Percentiles rank a stretch among this genome's conserved stretches.
These are phyloP conservation scores for Echinosophora koreensis DNA, from an alignment of 306 rosid species.

Conservation along the genomic window DNA sequence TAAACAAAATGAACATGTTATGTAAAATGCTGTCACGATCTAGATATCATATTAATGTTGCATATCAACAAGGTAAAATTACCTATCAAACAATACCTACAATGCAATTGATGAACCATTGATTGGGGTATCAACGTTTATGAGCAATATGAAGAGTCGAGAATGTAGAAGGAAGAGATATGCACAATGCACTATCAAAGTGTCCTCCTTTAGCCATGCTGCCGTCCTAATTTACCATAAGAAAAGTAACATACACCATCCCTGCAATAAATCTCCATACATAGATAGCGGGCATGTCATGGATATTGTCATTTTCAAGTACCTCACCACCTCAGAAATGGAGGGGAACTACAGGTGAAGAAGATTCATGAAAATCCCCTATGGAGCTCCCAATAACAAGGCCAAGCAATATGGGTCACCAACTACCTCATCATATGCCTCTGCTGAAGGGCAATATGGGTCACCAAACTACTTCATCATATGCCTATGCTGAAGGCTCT, in stretches of 20 bases:
- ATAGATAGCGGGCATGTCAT: neutral
- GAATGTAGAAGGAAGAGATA: neutral
- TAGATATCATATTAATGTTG: no score
- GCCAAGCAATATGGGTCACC: slow-evolving; percentile 15
- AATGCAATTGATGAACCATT: no score
- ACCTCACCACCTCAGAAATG: neutral
- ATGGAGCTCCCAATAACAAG: neutral
- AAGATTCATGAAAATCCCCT: neutral
- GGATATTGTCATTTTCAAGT: neutral
- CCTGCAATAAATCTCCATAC: slow-evolving; percentile 3
- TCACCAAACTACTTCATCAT: neutral
- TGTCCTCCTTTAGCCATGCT: neutral
- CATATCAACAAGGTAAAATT: no score
- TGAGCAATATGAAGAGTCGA: neutral
- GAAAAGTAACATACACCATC: slow-evolving; percentile 7
- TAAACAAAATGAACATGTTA: no score
- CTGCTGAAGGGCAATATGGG: slow-evolving; percentile 2
- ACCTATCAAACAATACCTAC: no score
- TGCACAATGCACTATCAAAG: neutral
- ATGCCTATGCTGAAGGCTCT: neutral
- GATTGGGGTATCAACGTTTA: no score
- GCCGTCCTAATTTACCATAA: neutral
- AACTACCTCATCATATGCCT: neutral
- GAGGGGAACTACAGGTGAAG: neutral
- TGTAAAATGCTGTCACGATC: no score